Percentiles rank a stretch among this genome's conserved stretches.
Conservation (phyloP, 225 moss, liverwort and hornwort species). For the Straminergon stramineum region DNA sequence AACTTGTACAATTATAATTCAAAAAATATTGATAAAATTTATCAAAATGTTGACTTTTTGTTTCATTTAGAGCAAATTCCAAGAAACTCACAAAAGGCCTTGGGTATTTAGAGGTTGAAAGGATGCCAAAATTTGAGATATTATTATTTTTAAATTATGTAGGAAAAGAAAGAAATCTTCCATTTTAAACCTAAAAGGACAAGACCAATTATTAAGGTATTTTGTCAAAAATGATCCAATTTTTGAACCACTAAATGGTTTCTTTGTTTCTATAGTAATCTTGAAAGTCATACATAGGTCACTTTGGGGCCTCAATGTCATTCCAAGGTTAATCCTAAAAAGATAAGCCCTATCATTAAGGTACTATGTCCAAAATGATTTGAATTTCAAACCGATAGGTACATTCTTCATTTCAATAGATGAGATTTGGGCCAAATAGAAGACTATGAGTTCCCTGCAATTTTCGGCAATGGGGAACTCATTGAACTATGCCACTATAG, state of each 20-base stretch:
- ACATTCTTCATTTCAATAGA: not conserved
- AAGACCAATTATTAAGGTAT: too few relatives aligned
- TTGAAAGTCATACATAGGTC: not conserved
- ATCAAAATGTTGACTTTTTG: too few relatives aligned
- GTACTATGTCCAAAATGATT: not conserved
- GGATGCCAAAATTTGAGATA: not conserved
- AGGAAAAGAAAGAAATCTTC: accelerated
- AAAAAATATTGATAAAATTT: too few relatives aligned
- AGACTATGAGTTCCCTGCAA: too few relatives aligned
- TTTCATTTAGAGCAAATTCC: too few relatives aligned
- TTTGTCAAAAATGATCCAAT: not conserved
- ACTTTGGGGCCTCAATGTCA: accelerated
- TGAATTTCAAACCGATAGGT: not conserved
- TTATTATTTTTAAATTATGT: not conserved
- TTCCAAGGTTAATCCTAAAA: accelerated
- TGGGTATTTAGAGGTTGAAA: not conserved
- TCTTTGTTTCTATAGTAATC: not conserved
- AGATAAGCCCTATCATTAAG: accelerated
- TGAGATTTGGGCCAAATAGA: too few relatives aligned
- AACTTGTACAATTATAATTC: too few relatives aligned
- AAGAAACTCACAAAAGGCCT: too few relatives aligned
- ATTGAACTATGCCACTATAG: too few relatives aligned
- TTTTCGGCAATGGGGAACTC: too few relatives aligned
- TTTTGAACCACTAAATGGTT: accelerated
- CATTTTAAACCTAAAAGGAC: not conserved